Conservation (phyloP, 495 filamentous ascomycete species). For the Aspergillus baeticus region DNA sequence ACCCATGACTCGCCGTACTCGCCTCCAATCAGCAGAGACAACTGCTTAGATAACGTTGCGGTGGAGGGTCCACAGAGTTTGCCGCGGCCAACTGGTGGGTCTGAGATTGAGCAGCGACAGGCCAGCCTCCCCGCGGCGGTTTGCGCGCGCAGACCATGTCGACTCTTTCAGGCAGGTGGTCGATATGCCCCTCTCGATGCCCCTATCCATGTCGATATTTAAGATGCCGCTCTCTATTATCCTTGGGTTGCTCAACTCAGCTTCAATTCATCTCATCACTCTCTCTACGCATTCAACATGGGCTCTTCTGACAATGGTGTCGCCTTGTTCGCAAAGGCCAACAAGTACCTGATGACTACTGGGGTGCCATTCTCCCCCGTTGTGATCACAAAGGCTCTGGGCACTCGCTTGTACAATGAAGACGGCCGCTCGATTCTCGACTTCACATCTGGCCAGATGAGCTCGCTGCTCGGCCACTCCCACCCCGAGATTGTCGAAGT, state of each 20-base stretch:
- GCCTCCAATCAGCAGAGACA: too few relatives aligned
- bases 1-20: too few relatives aligned
- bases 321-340: constrained; percentile 22
- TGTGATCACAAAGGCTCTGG: constrained; percentile 30
- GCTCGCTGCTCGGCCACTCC: constrained; percentile 54
- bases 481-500: constrained; percentile 55
- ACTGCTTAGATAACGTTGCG: too few relatives aligned
- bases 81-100: constrained; percentile 16
- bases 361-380: constrained; percentile 30
- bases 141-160: too few relatives aligned
- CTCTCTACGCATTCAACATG: neutral
- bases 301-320: neutral
- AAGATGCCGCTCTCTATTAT: neutral
- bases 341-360: constrained; percentile 27
- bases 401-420: constrained; percentile 28
- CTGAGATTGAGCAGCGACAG: neutral
- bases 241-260: neutral
- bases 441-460: constrained; percentile 58
- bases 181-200: neutral
- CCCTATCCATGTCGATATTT: neutral
- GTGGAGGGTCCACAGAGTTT: neutral
- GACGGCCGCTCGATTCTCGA: constrained; percentile 42
- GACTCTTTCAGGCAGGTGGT: neutral
- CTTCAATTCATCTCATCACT: neutral
- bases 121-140: neutral